phyloP scores from a whole-genome alignment of 1,284 basidiomycete species.

The Anthracocystis setariae region DNA sequence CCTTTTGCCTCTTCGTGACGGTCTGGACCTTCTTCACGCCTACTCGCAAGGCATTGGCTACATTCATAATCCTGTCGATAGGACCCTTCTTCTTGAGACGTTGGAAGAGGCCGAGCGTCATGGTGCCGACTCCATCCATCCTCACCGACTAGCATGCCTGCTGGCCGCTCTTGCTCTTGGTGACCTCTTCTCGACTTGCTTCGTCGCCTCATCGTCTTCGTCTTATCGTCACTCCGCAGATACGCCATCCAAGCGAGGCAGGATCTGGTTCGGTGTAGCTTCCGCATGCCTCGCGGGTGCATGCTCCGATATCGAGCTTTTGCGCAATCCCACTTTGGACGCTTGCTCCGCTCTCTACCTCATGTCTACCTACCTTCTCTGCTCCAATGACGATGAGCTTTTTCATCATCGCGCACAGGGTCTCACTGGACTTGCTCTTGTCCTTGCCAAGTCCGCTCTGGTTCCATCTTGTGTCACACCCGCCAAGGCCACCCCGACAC shows the following conservation, averaged over 20 bases:
- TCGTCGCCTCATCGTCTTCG: slow-evolving; percentile 2
- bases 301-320: slow-evolving; percentile 13
- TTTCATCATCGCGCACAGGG: slow-evolving; percentile 19
- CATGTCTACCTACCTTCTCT: slow-evolving; percentile 33
- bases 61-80: slow-evolving; percentile 28
- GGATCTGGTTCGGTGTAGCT: slow-evolving; percentile 33
- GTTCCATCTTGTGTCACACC: slow-evolving; percentile 10
- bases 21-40: slow-evolving; percentile 23
- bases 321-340: slow-evolving; percentile 28
- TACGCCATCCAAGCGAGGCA: slow-evolving; percentile 11
- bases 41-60: slow-evolving; percentile 37
- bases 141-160: slow-evolving; percentile 37
- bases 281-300: slow-evolving; percentile 27
- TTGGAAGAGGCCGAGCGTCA: slow-evolving; percentile 32
- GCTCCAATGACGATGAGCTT: slow-evolving; percentile 25
- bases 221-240: not conserved
- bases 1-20: slow-evolving; percentile 24
- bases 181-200: slow-evolving; percentile 21
- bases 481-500: too few species aligned
- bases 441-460: slow-evolving; percentile 25
- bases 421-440: slow-evolving; percentile 24
- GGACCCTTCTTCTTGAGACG: slow-evolving; percentile 27
- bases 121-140: slow-evolving; percentile 30
- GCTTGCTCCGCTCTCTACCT: slow-evolving; percentile 40
- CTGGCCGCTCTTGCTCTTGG: slow-evolving; percentile 34